Conservation (phyloP, 1,139 yeast species). For the Sugiyamaella castrensis region DNA sequence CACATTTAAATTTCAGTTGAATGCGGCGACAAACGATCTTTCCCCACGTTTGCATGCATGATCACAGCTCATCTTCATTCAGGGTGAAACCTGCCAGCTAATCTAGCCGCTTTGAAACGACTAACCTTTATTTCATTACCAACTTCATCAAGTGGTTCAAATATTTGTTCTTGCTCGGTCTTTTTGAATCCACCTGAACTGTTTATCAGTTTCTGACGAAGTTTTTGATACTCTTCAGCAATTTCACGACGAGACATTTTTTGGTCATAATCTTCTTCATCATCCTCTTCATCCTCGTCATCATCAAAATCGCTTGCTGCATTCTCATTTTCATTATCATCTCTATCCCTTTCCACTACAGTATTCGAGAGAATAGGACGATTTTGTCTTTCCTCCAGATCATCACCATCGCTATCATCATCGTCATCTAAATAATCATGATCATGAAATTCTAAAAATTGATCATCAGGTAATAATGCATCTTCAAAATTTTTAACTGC, state of each 20-base stretch:
- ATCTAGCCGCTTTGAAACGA: slow-evolving; percentile 14
- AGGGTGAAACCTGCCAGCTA: slow-evolving; percentile 1
- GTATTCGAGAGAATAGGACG: slow-evolving; percentile 9
- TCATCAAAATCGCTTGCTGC: too few species aligned
- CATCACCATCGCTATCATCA: slow-evolving; percentile 9
- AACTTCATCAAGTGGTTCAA: slow-evolving; percentile 75
- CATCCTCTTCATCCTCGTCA: slow-evolving; percentile 21
- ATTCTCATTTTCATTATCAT: slow-evolving; percentile 18
- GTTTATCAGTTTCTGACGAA: slow-evolving; percentile 53
- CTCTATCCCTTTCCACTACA: slow-evolving; percentile 14
- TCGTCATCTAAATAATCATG: slow-evolving; percentile 15
- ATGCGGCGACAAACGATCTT: not conserved
- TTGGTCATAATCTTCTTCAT: slow-evolving; percentile 25
- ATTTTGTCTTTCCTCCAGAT: slow-evolving; percentile 22
- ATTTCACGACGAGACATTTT: slow-evolving; percentile 38
- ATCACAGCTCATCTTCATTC: not conserved
- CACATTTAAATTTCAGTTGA: not conserved
- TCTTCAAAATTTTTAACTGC: slow-evolving; percentile 32
- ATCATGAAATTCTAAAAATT: slow-evolving; percentile 32
- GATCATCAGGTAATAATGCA: slow-evolving; percentile 36
- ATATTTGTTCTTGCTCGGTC: slow-evolving; percentile 51
- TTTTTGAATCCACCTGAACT: slow-evolving; percentile 49
- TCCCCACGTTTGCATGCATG: too few species aligned
- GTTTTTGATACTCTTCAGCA: slow-evolving; percentile 53
- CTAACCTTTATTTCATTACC: slow-evolving; percentile 50